Base-by-base conservation (phyloP, 2,329 filamentous ascomycete genomes). In the Sarocladium kiliense region DNA sequence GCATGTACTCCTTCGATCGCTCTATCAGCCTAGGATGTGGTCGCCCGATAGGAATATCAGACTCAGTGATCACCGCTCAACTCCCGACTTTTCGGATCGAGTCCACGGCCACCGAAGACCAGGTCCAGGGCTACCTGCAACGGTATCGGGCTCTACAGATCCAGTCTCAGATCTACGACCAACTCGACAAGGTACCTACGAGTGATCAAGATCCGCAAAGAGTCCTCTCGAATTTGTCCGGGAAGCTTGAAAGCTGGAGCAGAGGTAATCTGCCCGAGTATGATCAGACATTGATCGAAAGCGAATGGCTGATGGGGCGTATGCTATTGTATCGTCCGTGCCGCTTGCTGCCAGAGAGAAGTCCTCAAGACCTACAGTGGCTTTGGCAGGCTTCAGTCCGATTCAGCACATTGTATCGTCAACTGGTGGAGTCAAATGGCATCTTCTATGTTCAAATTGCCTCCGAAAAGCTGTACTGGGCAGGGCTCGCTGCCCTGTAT, bases 1-100 rank as follows among this genome's bases (percentile, higher is more conserved):
- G 61, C 56, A 63, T 63, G 61, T 63, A 62, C 55, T 64, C 62
- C 14, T 63, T 64, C 36, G 62, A 64, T 54, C 57, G 61, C 2
- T 64, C 62, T 19, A 60, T 64, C 56, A 60, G 57, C 37, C 54
- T 64, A 9, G 61, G 62, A 4, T 62, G 58, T 19, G 60, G 61
- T 0, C 59, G 62, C 7, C 60, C 61, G 1, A 59, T 58, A 1
- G 62, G 63, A 47, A 61, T 63, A 41, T 57, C 61, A 23, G 62
- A 64, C 47, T 54, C 55, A 6, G 51, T 64, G 12, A 61, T 63
- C 42, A 56, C 54, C 11, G 59, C 59, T 19, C 50, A 45, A 21
- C 50, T 64, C 19, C 62, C 62, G 10, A 58, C 57, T 2, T 64
- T 64, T 25, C 57, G 58, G 7, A 62, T 64, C 26, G 62, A 63